Percentiles rank a stretch among this genome's conserved stretches.
Evolutionary conservation across 495 filamentous ascomycete genomes (phyloP).

Genomic region (Talaromyces ruber): DNA sequence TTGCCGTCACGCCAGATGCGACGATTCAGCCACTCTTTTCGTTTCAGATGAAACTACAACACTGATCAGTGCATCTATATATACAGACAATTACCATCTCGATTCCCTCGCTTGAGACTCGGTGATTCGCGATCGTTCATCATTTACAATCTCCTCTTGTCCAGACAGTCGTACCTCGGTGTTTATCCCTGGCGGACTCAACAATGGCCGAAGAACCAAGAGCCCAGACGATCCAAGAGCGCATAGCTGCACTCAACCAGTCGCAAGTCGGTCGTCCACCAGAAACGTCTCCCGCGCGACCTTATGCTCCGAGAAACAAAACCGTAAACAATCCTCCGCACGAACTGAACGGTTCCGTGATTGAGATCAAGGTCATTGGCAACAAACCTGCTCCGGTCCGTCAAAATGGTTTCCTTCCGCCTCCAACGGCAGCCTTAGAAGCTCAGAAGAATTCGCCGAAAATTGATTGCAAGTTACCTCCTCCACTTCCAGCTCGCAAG

Average conservation of each 20-base stretch:
- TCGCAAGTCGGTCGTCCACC: constrained; percentile 41
- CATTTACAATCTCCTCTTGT: background rate
- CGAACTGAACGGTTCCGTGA: constrained; percentile 22
- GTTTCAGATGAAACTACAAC: background rate
- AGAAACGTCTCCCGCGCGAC: constrained; percentile 23
- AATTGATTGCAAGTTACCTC: constrained; percentile 30
- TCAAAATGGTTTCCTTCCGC: constrained; percentile 15
- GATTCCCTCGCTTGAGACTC: background rate
- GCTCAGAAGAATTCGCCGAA: constrained; percentile 14
- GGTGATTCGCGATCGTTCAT: background rate
- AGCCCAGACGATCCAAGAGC: constrained; percentile 44
- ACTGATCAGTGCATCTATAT: background rate
- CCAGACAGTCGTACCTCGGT: background rate
- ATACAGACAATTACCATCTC: background rate
- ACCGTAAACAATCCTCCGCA: constrained; percentile 40
- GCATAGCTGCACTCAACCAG: constrained; percentile 52
- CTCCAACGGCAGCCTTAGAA: constrained; percentile 15
- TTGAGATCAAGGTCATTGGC: constrained; percentile 24
- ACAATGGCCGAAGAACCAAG: constrained; percentile 30
- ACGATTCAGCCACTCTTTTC: background rate
- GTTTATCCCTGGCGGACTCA: background rate
- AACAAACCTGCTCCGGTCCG: constrained; percentile 32
- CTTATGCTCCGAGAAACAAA: constrained; percentile 30
- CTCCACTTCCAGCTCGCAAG: constrained; percentile 44
- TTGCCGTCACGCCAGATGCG: background rate